phyloP scores from a whole-genome alignment of 2,329 filamentous ascomycete species.

The Orbilia ellipsospora region DNA sequence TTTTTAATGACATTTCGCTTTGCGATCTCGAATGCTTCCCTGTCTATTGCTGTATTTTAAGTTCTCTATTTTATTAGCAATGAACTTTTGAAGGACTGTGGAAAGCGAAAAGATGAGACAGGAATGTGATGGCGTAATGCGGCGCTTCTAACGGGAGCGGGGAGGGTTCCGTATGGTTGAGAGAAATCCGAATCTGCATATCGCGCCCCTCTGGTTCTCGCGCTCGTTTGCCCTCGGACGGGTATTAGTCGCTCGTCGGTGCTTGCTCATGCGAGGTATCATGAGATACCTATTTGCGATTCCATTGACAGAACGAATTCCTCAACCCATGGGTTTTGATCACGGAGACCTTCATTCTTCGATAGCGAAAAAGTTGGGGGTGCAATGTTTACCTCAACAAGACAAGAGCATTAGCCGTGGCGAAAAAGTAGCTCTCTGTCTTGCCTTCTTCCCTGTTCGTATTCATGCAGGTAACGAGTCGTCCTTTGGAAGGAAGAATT shows the following conservation, averaged over 20 bases:
- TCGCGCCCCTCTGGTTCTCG: slow-evolving; percentile 19
- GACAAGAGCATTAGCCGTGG: slow-evolving; percentile 49
- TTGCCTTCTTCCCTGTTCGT: slow-evolving; percentile 15
- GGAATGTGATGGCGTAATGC: slow-evolving; percentile 55
- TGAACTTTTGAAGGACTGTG: slow-evolving; percentile 10
- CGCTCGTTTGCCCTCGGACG: slow-evolving; percentile 2
- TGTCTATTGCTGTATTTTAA: slow-evolving; percentile 24
- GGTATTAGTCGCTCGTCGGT: background rate
- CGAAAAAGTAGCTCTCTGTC: slow-evolving; percentile 12
- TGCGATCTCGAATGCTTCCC: slow-evolving; percentile 25
- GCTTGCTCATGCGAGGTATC: slow-evolving; percentile 13
- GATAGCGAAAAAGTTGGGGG: slow-evolving; percentile 30
- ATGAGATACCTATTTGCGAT: slow-evolving; percentile 49
- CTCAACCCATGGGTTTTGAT: slow-evolving; percentile 25
- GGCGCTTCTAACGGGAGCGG: slow-evolving; percentile 52
- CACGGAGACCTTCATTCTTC: background rate
- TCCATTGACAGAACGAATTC: slow-evolving; percentile 40
- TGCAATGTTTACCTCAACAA: slow-evolving; percentile 14
- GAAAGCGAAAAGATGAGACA: slow-evolving; percentile 51
- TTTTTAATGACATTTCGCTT: slow-evolving; percentile 33
- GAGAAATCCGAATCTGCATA: slow-evolving; percentile 40
- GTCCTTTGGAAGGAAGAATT: slow-evolving; percentile 14
- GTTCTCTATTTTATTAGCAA: slow-evolving; percentile 12
- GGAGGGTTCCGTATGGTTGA: slow-evolving; percentile 53
- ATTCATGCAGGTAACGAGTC: slow-evolving; percentile 39